Evolutionary conservation across 1,284 basidiomycete species (phyloP), one percentile per base, ranked within the genome.

Genomic region (Microbotryomycetes sp.): DNA sequence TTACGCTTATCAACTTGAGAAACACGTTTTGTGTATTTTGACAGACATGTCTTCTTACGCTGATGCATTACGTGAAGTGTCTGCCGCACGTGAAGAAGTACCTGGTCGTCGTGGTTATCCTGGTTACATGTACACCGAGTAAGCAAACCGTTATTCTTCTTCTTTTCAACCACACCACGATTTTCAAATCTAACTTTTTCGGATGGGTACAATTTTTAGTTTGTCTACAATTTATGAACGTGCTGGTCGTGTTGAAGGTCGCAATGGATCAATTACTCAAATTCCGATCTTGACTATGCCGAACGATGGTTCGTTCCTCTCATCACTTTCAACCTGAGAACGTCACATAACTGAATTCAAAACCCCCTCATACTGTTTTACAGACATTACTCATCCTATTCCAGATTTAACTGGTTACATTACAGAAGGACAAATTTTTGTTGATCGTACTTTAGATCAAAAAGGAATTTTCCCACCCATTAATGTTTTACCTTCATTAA

Each of bases 231-330:
- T 99, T 75, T 99, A 99, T 79, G 96, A 99, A 79, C 92, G 96
- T 79, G 96, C 96, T 53, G 96, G 96, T 61, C 93, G 96, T 76
- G 96, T 99, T 52, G 80, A 94, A 78, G 96, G 96, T 66, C 85
- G 96, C 66, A 97, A 97, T 79, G 96, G 96, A 53, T 97, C 93
- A 50, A 99, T 99, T 80, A 99, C 96, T 54, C 96, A 99, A 80
- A 97, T 98, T 76, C 96, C 96, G 60, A 99, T 98, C 74, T 82
- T 99, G 68, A 98, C 96, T 64, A 99, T 99, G 96, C 96, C 96
- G 32, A 99, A 98, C 80, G 96, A 98, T 78, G 92, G 91, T 89
- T 78, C 77, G 82, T 23, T 60, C 23, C 36, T 55, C 22, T 26
- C 31, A 14, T 36, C 32, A 16, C 12, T 16, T 42, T 42, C 36